Evolutionary conservation across 805 yeast genomes (phyloP).

Genomic region (Wickerhamiella nectarea): DNA sequence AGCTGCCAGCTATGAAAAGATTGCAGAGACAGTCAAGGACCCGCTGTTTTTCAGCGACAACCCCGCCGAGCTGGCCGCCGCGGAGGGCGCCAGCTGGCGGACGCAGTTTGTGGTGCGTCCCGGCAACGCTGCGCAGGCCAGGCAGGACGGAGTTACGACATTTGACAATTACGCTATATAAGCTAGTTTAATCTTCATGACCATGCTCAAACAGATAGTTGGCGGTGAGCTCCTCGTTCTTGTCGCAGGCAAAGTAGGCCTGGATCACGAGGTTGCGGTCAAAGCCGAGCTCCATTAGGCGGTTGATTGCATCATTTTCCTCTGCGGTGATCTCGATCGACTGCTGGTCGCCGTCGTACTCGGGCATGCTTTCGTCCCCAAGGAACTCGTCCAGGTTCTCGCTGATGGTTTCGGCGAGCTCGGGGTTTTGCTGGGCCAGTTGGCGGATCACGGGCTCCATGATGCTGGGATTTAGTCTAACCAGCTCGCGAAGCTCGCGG

Average conservation of each 20-base stretch:
- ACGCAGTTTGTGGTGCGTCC: conserved; percentile 52
- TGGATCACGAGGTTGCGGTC: conserved; percentile 78
- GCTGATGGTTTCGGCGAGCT: conserved; percentile 55
- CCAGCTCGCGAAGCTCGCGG: conserved; percentile 56
- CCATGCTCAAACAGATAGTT: conserved; percentile 59
- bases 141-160: neutral
- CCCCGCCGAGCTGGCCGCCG: conserved; percentile 63
- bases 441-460: conserved; percentile 74
- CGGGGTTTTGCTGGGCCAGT: conserved; percentile 70
- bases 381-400: conserved; percentile 17
- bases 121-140: conserved; percentile 40
- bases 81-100: conserved; percentile 46
- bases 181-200: conserved; percentile 12
- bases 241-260: conserved; percentile 95
- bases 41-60: conserved; percentile 72
- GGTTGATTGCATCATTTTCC: conserved; percentile 77
- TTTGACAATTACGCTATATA: neutral
- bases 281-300: conserved; percentile 87
- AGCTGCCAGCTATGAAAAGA: conserved; percentile 42
- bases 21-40: conserved; percentile 27
- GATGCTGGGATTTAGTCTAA: conserved; percentile 78
- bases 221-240: conserved; percentile 93
- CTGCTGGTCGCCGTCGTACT: conserved; percentile 30
- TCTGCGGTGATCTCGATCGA: conserved; percentile 52
- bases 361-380: conserved; percentile 18